These are phyloP conservation scores for Pichia cactophila DNA, from an alignment of 1,139 yeast species.

Conservation along the genomic window DNA sequence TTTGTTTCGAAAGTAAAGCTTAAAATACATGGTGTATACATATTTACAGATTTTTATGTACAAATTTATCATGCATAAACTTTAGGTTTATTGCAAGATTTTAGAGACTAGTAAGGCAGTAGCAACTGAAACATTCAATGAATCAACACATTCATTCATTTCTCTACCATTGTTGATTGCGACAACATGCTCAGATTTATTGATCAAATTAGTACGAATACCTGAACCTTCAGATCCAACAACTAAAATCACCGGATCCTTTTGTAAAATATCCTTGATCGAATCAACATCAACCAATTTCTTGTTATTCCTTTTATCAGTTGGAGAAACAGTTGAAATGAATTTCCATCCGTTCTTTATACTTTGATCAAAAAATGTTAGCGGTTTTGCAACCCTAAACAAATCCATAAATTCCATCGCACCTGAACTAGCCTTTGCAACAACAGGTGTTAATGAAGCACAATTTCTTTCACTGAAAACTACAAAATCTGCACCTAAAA, in stretches of 20 bases:
- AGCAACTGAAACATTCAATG: conserved; percentile 87
- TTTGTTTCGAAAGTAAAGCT: not conserved
- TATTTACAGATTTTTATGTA: not conserved
- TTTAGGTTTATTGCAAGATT: conserved; percentile 1
- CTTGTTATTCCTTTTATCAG: conserved; percentile 17
- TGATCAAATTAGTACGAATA: conserved; percentile 55
- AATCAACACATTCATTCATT: conserved; percentile 50
- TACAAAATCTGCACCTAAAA: conserved; percentile 76
- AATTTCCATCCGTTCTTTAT: conserved; percentile 62
- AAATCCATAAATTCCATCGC: conserved; percentile 70
- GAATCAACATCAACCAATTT: conserved; percentile 35
- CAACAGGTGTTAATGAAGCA: conserved; percentile 70
- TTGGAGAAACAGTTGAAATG: conserved; percentile 50
- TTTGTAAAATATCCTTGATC: conserved; percentile 35
- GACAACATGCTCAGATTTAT: conserved; percentile 59
- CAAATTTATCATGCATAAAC: not conserved
- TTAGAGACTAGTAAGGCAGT: conserved; percentile 33
- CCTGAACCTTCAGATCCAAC: conserved; percentile 86
- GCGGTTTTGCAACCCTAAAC: conserved; percentile 49
- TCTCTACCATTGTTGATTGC: conserved; percentile 34
- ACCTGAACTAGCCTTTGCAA: conserved; percentile 82
- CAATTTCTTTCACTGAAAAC: conserved; percentile 64
- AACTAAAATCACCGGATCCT: conserved; percentile 60
- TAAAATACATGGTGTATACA: not conserved
- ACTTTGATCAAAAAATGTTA: conserved; percentile 53